These are phyloP conservation scores for Pseudoturritis turrita DNA, from an alignment of 345 rosid species.

Conservation along the genomic window DNA sequence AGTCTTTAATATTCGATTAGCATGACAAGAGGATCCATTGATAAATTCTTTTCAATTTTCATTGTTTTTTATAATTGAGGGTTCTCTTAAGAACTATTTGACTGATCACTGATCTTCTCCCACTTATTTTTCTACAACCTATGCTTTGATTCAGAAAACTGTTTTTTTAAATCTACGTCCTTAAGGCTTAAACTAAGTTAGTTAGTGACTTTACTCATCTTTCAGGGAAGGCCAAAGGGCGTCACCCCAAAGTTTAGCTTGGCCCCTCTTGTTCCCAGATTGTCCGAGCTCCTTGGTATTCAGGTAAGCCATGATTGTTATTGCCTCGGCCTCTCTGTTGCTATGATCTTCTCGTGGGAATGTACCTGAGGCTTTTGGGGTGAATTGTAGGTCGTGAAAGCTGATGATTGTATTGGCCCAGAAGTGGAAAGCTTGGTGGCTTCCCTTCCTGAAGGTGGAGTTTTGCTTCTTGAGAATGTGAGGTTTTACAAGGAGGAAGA, in stretches of 20 bases:
- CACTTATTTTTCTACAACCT: no score
- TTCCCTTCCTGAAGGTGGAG: slow-evolving; percentile 65
- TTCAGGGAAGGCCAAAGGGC: slow-evolving; percentile 97
- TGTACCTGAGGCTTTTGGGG: neutral
- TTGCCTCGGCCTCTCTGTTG: no score
- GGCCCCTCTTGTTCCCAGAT: slow-evolving; percentile 88
- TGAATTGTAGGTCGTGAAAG: slow-evolving; percentile 66
- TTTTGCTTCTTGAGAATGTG: slow-evolving; percentile 82
- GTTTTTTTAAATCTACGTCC: no score
- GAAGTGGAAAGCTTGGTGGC: slow-evolving; percentile 77
- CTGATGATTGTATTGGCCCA: slow-evolving; percentile 73
- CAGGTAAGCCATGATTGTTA: slow-evolving; percentile 43
- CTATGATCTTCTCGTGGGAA: neutral
- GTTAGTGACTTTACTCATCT: neutral
- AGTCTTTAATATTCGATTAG: no score
- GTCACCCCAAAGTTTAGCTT: slow-evolving; percentile 91
- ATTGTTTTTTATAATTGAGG: no score
- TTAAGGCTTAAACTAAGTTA: no score
- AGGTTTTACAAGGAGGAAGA: slow-evolving; percentile 94
- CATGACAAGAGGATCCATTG: no score
- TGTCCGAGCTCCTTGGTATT: slow-evolving; percentile 81
- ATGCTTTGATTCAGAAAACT: no score
- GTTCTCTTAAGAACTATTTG: no score
- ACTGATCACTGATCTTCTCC: no score
- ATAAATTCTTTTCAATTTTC: no score